These are phyloP conservation scores for Colletotrichum sp. DNA, from an alignment of 2,329 filamentous ascomycete species.

Conservation along the genomic window DNA sequence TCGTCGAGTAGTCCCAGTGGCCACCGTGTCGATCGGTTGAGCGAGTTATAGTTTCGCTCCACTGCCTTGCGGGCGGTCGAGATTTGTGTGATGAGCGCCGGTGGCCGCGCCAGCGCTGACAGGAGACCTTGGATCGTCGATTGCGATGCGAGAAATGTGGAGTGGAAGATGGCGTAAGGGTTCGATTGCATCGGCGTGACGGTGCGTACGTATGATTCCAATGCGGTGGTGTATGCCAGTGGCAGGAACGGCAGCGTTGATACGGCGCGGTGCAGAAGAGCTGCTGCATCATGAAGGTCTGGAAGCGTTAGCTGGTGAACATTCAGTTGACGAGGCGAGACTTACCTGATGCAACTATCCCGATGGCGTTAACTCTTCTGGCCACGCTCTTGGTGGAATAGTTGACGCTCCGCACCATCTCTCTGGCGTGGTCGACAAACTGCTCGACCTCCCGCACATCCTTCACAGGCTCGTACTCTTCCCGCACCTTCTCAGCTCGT, in stretches of 20 bases:
- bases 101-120: slow-evolving; percentile 77
- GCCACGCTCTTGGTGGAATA: slow-evolving; percentile 83
- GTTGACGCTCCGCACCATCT: slow-evolving; percentile 86
- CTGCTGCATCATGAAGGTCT: slow-evolving; percentile 74
- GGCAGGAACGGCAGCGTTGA: slow-evolving; percentile 72
- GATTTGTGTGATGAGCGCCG: slow-evolving; percentile 79
- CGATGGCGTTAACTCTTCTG: slow-evolving; percentile 76
- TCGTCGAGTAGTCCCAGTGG: slow-evolving; percentile 85
- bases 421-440: slow-evolving; percentile 88
- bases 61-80: slow-evolving; percentile 73
- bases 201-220: slow-evolving; percentile 73
- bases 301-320: slow-evolving; percentile 6
- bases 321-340: background rate
- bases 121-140: slow-evolving; percentile 85
- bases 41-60: slow-evolving; percentile 77
- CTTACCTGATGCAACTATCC: slow-evolving; percentile 67
- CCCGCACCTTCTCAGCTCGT: slow-evolving; percentile 81
- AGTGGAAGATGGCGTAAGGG: slow-evolving; percentile 76
- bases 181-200: slow-evolving; percentile 73
- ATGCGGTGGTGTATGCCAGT: slow-evolving; percentile 67
- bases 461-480: slow-evolving; percentile 86
- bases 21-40: slow-evolving; percentile 79
- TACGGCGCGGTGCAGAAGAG: slow-evolving; percentile 57
- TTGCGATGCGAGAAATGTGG: slow-evolving; percentile 79
- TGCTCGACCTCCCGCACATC: slow-evolving; percentile 89